Evolutionary conservation across 2,329 filamentous ascomycete species (phyloP).

Genomic region (Fusarium protoensiforme): DNA sequence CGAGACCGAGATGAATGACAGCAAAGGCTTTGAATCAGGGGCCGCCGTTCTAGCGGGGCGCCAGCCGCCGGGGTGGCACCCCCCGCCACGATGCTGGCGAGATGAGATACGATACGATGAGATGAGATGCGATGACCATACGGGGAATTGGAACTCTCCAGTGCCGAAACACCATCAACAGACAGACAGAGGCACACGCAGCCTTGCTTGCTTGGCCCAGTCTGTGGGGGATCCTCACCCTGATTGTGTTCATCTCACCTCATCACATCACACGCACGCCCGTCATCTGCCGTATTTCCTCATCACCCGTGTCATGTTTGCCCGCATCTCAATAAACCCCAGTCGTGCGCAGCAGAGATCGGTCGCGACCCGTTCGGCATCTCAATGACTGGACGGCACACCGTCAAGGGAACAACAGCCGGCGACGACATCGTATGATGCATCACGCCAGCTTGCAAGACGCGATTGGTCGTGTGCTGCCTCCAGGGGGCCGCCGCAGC

Average conservation of each 20-base stretch:
- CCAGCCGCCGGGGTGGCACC: conserved; percentile 24
- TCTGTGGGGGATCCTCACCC: background rate
- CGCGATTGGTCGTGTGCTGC: conserved; percentile 21
- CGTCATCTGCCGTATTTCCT: background rate
- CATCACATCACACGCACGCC: background rate
- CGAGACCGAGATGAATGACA: conserved; percentile 9
- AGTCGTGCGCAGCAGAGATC: conserved; percentile 14
- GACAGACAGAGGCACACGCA: background rate
- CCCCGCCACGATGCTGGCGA: conserved; percentile 31
- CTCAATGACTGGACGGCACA: conserved; percentile 20
- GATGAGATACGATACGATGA: conserved; percentile 40
- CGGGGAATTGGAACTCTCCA: conserved; percentile 6
- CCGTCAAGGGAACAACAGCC: conserved; percentile 8
- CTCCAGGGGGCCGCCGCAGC: conserved; percentile 7
- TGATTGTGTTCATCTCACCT: background rate
- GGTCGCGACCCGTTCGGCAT: conserved; percentile 21
- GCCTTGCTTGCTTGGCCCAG: background rate
- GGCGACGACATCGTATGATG: conserved; percentile 40
- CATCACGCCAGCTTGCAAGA: conserved; percentile 34
- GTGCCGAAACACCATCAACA: conserved; percentile 6
- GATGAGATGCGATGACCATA: conserved; percentile 35
- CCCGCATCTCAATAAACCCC: conserved; percentile 1
- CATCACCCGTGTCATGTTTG: background rate
- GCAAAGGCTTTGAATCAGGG: conserved; percentile 23
- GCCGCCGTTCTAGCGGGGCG: conserved; percentile 21